Evolutionary conservation across 306 rosid species (phyloP).

Genomic region (Vicia faba): DNA sequence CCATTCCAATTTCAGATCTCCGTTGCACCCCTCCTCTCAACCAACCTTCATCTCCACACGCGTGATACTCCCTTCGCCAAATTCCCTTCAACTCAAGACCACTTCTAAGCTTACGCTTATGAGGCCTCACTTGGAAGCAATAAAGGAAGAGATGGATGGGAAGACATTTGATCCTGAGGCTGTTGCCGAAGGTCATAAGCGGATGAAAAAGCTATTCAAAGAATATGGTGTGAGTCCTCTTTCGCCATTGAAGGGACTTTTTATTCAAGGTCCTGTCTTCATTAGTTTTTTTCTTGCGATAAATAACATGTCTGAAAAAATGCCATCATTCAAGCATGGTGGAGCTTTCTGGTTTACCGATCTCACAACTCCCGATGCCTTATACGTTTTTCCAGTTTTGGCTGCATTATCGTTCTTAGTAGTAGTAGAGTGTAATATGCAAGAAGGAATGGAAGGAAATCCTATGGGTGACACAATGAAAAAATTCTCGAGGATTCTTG

Average conservation of each 20-base stretch:
- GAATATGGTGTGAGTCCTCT: conserved; percentile 75
- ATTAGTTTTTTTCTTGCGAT: conserved; percentile 87
- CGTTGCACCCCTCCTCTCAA: no score
- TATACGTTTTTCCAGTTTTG: conserved; percentile 72
- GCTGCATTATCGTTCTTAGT: conserved; percentile 78
- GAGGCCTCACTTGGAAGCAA: conserved; percentile 71
- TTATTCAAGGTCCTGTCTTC: conserved; percentile 81
- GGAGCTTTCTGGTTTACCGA: conserved; percentile 93
- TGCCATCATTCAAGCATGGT: conserved; percentile 88
- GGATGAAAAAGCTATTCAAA: conserved; percentile 39
- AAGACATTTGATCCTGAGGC: conserved; percentile 41
- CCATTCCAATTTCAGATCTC: no score
- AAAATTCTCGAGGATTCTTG: conserved; percentile 77
- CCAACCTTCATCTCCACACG: no score
- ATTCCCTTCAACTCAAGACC: no score
- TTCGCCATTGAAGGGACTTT: conserved; percentile 80
- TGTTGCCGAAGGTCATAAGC: conserved; percentile 30
- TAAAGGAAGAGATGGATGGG: conserved; percentile 57
- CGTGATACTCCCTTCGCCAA: no score
- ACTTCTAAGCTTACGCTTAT: conserved; percentile 47
- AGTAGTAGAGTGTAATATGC: conserved; percentile 89
- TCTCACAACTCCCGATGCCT: conserved; percentile 78
- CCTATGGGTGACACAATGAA: conserved; percentile 81
- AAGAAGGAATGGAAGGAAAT: conserved; percentile 97
- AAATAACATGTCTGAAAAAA: conserved; percentile 80